These are phyloP conservation scores for Biscogniauxia marginata DNA, from an alignment of 2,329 filamentous ascomycete genomes.

Conservation along the genomic window DNA sequence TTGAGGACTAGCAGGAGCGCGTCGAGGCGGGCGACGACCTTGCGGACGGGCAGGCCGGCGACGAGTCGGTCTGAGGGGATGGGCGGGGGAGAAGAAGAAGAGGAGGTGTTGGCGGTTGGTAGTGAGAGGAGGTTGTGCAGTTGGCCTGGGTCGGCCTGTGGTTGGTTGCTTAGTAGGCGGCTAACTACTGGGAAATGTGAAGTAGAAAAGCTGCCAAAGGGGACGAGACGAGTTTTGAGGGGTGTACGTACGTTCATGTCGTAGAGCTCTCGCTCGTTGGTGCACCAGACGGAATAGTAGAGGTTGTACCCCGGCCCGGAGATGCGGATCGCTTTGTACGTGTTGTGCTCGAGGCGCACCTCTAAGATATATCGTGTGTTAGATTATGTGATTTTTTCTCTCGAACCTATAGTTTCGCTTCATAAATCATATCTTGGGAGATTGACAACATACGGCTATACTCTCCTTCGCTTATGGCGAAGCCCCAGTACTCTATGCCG, in stretches of 20 bases:
- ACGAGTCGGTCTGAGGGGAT: background rate
- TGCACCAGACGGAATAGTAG: slow-evolving; percentile 56
- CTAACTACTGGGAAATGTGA: too few relatives aligned
- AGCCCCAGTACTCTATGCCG: slow-evolving; percentile 53
- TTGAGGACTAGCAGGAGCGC: slow-evolving; percentile 50
- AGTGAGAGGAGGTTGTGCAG: slow-evolving; percentile 38
- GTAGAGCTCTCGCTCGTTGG: slow-evolving; percentile 56
- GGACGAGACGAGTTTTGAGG: slow-evolving; percentile 49
- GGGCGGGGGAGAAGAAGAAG: background rate
- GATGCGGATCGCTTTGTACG: slow-evolving; percentile 53
- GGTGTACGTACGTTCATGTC: slow-evolving; percentile 50
- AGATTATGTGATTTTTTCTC: too few relatives aligned
- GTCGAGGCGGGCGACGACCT: slow-evolving; percentile 43
- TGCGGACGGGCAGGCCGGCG: slow-evolving; percentile 20
- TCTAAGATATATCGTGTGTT: too few relatives aligned
- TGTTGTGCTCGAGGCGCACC: slow-evolving; percentile 39
- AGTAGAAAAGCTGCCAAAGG: slow-evolving; percentile 45
- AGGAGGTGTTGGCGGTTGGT: slow-evolving; percentile 9
- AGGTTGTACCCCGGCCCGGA: slow-evolving; percentile 47
- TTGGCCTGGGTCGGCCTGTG: slow-evolving; percentile 27
- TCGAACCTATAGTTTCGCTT: too few relatives aligned
- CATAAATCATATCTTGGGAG: too few relatives aligned
- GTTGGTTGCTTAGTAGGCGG: slow-evolving; percentile 36
- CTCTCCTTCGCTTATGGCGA: slow-evolving; percentile 21
- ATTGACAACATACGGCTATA: slow-evolving; percentile 17